Base-by-base conservation (phyloP, 257 asterid species). In the Nicotiana undulata region DNA sequence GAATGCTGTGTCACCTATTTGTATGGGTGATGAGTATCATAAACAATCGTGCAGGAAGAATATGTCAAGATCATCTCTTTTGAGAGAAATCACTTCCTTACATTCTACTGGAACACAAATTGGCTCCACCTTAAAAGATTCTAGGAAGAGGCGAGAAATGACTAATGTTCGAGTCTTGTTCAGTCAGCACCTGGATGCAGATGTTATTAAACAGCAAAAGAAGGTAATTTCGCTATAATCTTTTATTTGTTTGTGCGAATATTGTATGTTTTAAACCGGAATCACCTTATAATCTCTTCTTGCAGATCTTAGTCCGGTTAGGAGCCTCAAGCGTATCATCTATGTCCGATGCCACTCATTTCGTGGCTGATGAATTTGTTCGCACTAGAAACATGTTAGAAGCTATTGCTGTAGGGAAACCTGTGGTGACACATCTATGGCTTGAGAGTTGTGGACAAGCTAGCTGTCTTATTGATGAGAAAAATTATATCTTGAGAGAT, bases 361-460 rank as follows among this genome's bases (percentile, higher is more conserved):
- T 96, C 80, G 90, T 95, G 79, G 93, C 97, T 24, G 97, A 93
- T 87, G 91, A 92, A 82, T 95, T 95, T 90, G 93, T 91, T 65
- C 97, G 99, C 74, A 95, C 99, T 16, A 88, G 93, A 86, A 95
- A 93, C 84, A 92, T 95, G 97, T 86, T 95, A 79, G 99, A 95
- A 89, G 97, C 98, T 79, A 95, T 95, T 91, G 97, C 99, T 79
- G 85, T 46, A 56, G 98, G 98, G 59, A 95, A 93, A 86, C 93
- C 99, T 46, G 95, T 93, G 84, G 97, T 95, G 80, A 92, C 98
- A 63, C 94, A 86, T 81, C 84, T 88, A 63, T 95, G 99, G 99
- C 93, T 95, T 58, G 93, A 95, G 82, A 87, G 96, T 80, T 95
- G 98, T 89, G 99, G 89, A 78, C 93, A 89, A 87, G 96, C 97